Conservation (phyloP, 495 filamentous ascomycete genomes). For the Neurospora sp. region DNA sequence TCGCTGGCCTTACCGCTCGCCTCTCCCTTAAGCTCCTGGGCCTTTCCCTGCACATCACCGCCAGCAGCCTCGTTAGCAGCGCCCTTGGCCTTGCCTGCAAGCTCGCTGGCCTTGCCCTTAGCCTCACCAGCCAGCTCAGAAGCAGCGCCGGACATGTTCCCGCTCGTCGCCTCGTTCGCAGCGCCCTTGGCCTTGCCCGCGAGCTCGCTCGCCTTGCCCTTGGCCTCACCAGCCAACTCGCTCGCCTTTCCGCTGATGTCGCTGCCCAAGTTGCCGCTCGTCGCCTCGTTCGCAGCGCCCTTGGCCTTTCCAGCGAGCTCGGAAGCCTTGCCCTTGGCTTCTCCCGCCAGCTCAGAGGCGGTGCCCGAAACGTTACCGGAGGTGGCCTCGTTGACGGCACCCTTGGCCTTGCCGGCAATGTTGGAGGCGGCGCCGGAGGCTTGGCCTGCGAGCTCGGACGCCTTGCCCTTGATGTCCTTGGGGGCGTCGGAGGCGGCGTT, state of each 20-base stretch:
- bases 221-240: constrained; percentile 21
- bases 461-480: constrained; percentile 18
- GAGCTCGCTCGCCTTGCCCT: constrained; percentile 23
- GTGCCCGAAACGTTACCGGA: constrained; percentile 11
- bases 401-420: constrained; percentile 19
- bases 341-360: constrained; percentile 17
- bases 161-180: constrained; percentile 19
- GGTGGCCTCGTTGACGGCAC: constrained; percentile 18
- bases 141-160: constrained; percentile 24
- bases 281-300: no score
- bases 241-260: no score
- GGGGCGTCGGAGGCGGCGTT: neutral
- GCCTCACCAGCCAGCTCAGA: constrained; percentile 21
- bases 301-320: constrained; percentile 24
- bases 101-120: constrained; percentile 28
- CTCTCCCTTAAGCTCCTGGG: constrained; percentile 5
- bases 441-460: constrained; percentile 21
- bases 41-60: constrained; percentile 1
- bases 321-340: constrained; percentile 28
- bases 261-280: no score
- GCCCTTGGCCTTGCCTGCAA: constrained; percentile 20
- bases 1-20: constrained; percentile 5
- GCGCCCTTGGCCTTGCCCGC: constrained; percentile 25
- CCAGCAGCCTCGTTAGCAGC: constrained; percentile 6
- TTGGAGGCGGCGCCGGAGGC: no score